Base-by-base conservation (phyloP, 306 rosid species). In the Prunus armeniaca region DNA sequence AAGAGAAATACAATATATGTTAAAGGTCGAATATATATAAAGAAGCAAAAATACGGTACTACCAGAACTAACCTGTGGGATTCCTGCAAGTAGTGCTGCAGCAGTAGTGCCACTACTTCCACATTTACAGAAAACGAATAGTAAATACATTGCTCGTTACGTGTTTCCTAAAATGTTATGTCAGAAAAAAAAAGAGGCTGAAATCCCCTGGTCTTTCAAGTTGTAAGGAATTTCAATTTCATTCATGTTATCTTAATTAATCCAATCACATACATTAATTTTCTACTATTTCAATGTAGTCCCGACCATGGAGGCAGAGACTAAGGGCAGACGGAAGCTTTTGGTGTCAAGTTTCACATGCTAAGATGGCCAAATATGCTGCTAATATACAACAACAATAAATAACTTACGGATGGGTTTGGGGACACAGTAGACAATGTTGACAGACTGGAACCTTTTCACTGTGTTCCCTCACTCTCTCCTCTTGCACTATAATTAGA, bases 21-120 rank as follows among this genome's bases (percentile, higher is more conserved):
- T n/a, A 18, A 71, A 52, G 32, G 19, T 43, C 6, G 0, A 51
- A 52, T 4, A 45, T 12, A 68, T 46, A 67, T 5, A 2, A 10
- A 5, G 49, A 52, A 52, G 13, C 20, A 5, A 12, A 14, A 30
- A 14, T 30, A 41, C 55, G 12, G 57, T 15, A 52, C 63, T 17
- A 32, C 12, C 60, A 75, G 50, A 56, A 62, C 92, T 68, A 85
- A 88, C 97, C 96, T 92, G 97, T 14, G 97, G 96, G 80, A 79
- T 86, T 75, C 97, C 96, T 60, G 96, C 85, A 13, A 57, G 89
- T 77, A 90, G 82, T 66, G 92, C 96, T 65, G 92, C 93, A 54
- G 96, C 97, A 74, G 96, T 88, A 76, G 91, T 86, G 83, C 97
- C 97, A 82, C 97, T 92, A 76, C 54, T 56, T 78, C 57, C 62